Percentiles rank a stretch among this genome's conserved stretches.
phyloP scores from a whole-genome alignment of 2,329 filamentous ascomycete genomes.

The Aureobasidium namibiae region DNA sequence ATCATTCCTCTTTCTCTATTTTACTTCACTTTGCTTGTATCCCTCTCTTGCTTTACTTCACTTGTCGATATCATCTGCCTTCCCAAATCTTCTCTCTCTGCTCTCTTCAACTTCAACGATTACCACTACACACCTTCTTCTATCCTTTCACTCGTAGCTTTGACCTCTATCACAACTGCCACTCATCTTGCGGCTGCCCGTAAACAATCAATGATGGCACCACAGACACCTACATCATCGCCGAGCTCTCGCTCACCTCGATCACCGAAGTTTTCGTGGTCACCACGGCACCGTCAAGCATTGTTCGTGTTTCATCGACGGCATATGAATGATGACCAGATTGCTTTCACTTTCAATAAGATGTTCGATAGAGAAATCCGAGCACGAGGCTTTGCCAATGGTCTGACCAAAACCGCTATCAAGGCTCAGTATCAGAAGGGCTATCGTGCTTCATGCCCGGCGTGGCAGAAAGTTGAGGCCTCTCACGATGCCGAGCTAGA shows the following conservation, averaged over 20 bases:
- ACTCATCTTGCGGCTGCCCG: too few species aligned
- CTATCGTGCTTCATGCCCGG: not conserved
- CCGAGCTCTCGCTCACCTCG: not conserved
- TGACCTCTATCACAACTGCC: too few species aligned
- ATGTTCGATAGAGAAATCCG: not conserved
- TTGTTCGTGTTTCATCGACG: not conserved
- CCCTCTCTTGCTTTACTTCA: too few species aligned
- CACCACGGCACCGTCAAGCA: not conserved
- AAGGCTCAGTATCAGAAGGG: not conserved
- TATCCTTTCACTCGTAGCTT: too few species aligned
- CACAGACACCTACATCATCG: not conserved
- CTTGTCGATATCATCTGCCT: too few species aligned
- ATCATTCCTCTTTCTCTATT: too few species aligned
- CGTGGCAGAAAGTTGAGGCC: not conserved
- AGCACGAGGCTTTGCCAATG: not conserved
- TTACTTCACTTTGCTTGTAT: too few species aligned
- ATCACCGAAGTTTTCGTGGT: not conserved
- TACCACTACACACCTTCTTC: too few species aligned
- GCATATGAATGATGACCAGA: not conserved
- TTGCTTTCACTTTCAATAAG: not conserved
- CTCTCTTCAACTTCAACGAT: too few species aligned
- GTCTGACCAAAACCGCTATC: not conserved
- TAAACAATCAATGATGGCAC: not conserved
- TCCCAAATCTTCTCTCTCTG: too few species aligned
- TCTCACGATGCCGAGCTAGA: not conserved